Conservation (phyloP, 2,329 filamentous ascomycete genomes). For the Aspergillus clavatus region DNA sequence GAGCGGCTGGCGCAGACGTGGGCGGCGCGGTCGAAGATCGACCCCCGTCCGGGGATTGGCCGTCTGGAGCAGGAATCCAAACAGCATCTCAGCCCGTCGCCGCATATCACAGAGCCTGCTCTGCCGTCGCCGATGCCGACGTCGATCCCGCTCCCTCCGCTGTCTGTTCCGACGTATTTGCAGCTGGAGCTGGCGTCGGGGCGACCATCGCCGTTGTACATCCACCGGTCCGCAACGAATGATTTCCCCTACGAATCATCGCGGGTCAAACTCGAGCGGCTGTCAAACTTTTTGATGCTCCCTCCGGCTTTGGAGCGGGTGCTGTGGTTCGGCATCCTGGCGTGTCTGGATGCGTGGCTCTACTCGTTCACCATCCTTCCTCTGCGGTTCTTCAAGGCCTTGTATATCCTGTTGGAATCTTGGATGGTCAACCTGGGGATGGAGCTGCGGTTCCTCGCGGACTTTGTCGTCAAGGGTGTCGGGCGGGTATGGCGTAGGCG, state of each 20-base stretch:
- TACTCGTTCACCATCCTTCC: conserved; percentile 95
- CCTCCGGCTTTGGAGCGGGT: conserved; percentile 78
- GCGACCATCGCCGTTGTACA: conserved; percentile 58
- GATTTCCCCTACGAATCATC: conserved; percentile 86
- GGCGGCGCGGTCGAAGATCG: conserved; percentile 31
- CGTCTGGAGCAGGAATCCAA: conserved; percentile 33
- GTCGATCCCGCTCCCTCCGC: conserved; percentile 55
- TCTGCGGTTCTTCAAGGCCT: conserved; percentile 75
- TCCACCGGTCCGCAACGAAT: conserved; percentile 52
- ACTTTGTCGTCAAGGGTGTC: conserved; percentile 73
- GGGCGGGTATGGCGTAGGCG: conserved; percentile 70
- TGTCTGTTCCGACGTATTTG: conserved; percentile 62
- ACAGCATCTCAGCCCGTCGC: conserved; percentile 19
- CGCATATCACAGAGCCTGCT: conserved; percentile 27
- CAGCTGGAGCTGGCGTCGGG: conserved; percentile 60
- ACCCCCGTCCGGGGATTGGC: conserved; percentile 24
- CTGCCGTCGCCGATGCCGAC: conserved; percentile 47
- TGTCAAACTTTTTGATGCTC: conserved; percentile 81
- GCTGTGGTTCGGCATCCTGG: conserved; percentile 80
- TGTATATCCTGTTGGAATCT: conserved; percentile 71
- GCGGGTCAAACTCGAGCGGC: conserved; percentile 81
- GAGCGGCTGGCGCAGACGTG: conserved; percentile 32
- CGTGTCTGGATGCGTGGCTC: conserved; percentile 92
- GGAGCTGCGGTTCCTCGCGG: conserved; percentile 66
- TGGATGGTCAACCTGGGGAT: conserved; percentile 68